These are phyloP conservation scores for Sporothrix mexicana DNA, from an alignment of 2,329 filamentous ascomycete genomes.

Conservation along the genomic window DNA sequence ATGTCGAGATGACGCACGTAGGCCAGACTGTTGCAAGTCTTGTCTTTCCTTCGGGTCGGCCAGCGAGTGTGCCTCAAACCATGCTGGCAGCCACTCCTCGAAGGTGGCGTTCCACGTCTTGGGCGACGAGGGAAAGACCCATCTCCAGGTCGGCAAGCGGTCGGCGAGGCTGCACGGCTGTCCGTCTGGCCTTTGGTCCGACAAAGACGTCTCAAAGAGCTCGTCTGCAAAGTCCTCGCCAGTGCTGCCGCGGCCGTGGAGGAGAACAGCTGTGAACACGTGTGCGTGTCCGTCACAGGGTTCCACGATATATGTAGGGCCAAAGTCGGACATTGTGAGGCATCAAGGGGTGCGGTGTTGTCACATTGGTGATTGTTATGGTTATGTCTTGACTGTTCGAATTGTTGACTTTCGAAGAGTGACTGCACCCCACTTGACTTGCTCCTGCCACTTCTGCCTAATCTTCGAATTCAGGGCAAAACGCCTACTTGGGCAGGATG, in stretches of 20 bases:
- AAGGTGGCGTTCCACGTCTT: slow-evolving; percentile 39
- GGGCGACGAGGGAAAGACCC: slow-evolving; percentile 56
- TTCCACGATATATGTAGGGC: slow-evolving; percentile 20
- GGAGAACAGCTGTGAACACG: slow-evolving; percentile 52
- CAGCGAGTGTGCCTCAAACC: slow-evolving; percentile 58
- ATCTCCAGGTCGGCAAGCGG: slow-evolving; percentile 52
- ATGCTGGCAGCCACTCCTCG: slow-evolving; percentile 44
- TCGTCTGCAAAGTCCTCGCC: slow-evolving; percentile 44
- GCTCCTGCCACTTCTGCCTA: no score
- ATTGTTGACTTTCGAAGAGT: not conserved
- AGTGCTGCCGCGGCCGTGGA: slow-evolving; percentile 52
- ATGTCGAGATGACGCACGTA: slow-evolving; percentile 47
- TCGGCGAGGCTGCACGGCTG: slow-evolving; percentile 44
- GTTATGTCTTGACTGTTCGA: not conserved
- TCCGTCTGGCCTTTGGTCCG: slow-evolving; percentile 35
- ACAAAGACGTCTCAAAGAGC: slow-evolving; percentile 44
- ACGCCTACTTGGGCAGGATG: not conserved
- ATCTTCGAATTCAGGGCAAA: not conserved
- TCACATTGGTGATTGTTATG: no score
- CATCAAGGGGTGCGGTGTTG: not conserved
- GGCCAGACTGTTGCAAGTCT: slow-evolving; percentile 50
- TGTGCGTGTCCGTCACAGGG: slow-evolving; percentile 39
- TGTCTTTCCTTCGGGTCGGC: slow-evolving; percentile 49
- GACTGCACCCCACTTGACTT: no score
- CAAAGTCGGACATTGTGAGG: slow-evolving; percentile 20